Evolutionary conservation across 176 grass and related monocot genomes (phyloP), one percentile per base, ranked within the genome.

Genomic region (Bolboschoenus planiculmis): DNA sequence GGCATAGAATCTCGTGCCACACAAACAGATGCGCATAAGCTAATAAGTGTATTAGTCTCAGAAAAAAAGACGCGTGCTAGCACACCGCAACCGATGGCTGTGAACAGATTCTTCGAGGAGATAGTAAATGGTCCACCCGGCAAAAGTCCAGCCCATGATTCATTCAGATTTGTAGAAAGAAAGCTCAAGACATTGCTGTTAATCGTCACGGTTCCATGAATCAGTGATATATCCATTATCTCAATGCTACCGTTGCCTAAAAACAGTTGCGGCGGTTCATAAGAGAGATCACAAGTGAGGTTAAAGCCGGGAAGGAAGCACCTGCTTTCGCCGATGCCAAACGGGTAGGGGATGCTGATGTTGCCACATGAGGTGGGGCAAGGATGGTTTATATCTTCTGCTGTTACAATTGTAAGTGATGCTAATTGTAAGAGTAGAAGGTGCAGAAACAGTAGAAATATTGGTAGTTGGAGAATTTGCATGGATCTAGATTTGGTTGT

Each of bases 281-380:
- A 24, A 2, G 40, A 68, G 54, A 24, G 43, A 0, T 85, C 36
- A 35, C 82, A 90, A 48, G 56, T 78, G 54, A 90, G 67, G 55
- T 31, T 14, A 55, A 90, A 90, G 0, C 89, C 78, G 15, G 68
- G 51, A 7, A 3, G 20, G 78, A 58, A 85, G 82, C 82, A 90
- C 24, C 48, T 42, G 11, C n/a, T 62, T 43, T 71, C 66, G 7
- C 61, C 85, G 42, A 85, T 46, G 26, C 83, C 82, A 7, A 90
- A 90, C 1, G 82, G 89, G 24, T 82, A 90, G 23, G 77, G 67
- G 30, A 90, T 44, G 5, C 35, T 63, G 74, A 90, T 55, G 26
- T 81, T 54, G 0, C 86, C 85, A 2, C 89, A 88, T 57, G 78
- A 81, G 54, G 35, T 62, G 3, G 43, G 14, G 56, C 83, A 88